These are phyloP conservation scores for Fusarium tupiense DNA, from an alignment of 2,329 filamentous ascomycete species.

Conservation along the genomic window DNA sequence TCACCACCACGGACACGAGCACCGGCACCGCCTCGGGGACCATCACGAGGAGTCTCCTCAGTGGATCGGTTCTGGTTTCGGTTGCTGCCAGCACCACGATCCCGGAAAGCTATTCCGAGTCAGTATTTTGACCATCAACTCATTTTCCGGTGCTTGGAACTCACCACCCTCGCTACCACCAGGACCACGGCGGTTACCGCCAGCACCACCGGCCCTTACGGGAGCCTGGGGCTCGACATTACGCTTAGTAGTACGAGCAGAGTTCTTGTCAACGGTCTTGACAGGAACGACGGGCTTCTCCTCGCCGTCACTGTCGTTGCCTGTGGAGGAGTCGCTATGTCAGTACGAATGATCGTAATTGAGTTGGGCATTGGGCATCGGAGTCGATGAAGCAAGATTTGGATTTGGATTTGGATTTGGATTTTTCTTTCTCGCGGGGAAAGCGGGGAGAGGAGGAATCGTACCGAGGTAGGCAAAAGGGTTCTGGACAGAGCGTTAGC, in stretches of 20 bases:
- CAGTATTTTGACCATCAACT: slow-evolving; percentile 8
- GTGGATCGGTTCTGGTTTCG: slow-evolving; percentile 85
- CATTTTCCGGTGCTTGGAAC: slow-evolving; percentile 46
- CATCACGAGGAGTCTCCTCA: slow-evolving; percentile 70
- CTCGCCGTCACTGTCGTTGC: slow-evolving; percentile 69
- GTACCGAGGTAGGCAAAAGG: slow-evolving; percentile 98
- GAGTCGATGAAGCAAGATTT: slow-evolving; percentile 31
- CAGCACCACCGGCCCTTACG: slow-evolving; percentile 53
- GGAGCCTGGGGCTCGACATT: slow-evolving; percentile 82
- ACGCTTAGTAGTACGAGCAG: slow-evolving; percentile 81
- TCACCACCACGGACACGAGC: slow-evolving; percentile 70
- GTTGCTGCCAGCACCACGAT: slow-evolving; percentile 81
- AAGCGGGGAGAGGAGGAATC: slow-evolving; percentile 45
- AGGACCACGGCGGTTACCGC: slow-evolving; percentile 63
- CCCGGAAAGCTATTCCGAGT: slow-evolving; percentile 78
- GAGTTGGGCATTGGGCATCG: slow-evolving; percentile 19
- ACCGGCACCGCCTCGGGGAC: slow-evolving; percentile 69
- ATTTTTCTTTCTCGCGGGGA: slow-evolving; percentile 21
- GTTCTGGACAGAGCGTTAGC: slow-evolving; percentile 72
- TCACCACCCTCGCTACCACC: slow-evolving; percentile 88
- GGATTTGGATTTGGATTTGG: slow-evolving; percentile 9
- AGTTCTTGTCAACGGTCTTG: slow-evolving; percentile 88
- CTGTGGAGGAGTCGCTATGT: slow-evolving; percentile 48
- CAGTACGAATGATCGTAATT: slow-evolving; percentile 38
- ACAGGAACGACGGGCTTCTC: slow-evolving; percentile 82